These are phyloP conservation scores for Yamadazyma buinensis DNA, from an alignment of 1,139 yeast species.

Conservation along the genomic window DNA sequence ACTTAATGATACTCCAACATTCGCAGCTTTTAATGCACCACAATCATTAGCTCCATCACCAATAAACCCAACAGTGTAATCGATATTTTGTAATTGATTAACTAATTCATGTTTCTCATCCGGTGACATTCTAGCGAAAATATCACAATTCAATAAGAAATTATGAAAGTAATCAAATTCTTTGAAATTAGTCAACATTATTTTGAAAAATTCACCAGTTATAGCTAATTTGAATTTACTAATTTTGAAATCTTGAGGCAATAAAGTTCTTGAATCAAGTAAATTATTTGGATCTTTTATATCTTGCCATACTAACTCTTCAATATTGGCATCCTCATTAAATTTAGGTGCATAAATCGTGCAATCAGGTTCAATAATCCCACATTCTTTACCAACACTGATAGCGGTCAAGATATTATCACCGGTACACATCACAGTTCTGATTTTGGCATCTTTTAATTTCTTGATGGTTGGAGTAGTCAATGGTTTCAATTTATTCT, in stretches of 20 bases:
- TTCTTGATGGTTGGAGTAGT: slow-evolving; percentile 60
- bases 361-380: slow-evolving; percentile 43
- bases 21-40: slow-evolving; percentile 97
- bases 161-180: slow-evolving; percentile 43
- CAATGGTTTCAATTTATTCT: slow-evolving; percentile 75
- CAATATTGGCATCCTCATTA: slow-evolving; percentile 29
- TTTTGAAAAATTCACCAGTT: slow-evolving; percentile 88
- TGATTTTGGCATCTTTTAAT: slow-evolving; percentile 60
- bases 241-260: slow-evolving; percentile 36
- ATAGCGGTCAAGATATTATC: slow-evolving; percentile 93
- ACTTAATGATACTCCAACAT: slow-evolving; percentile 90
- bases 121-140: slow-evolving; percentile 97
- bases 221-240: slow-evolving; percentile 68
- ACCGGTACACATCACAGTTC: slow-evolving; percentile 97
- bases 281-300: slow-evolving; percentile 49
- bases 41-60: slow-evolving; percentile 99
- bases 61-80: slow-evolving; percentile 93
- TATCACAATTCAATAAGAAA: slow-evolving; percentile 67
- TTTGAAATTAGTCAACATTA: slow-evolving; percentile 55
- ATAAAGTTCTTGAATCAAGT: slow-evolving; percentile 62
- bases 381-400: slow-evolving; percentile 86
- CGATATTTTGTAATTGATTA: slow-evolving; percentile 75
- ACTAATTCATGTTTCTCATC: slow-evolving; percentile 97
- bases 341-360: slow-evolving; percentile 71
- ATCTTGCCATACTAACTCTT: slow-evolving; percentile 58